Evolutionary conservation across 2,329 filamentous ascomycete species (phyloP), one percentile per base, ranked within the genome.

Genomic region (Huntiella omanensis): DNA sequence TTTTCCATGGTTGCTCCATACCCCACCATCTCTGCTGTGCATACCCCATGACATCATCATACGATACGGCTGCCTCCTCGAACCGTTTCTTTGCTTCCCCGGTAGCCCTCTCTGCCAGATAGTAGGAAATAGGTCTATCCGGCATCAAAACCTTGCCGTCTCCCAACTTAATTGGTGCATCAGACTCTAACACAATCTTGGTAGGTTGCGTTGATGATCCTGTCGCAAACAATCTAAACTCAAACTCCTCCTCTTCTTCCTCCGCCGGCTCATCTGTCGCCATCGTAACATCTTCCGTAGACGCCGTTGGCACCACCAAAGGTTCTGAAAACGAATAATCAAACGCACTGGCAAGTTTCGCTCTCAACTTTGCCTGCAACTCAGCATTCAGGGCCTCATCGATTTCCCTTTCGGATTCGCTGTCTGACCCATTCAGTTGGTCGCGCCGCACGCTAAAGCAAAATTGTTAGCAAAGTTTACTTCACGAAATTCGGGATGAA

Each of bases 1-100:
- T 71, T 47, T 66, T 66, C 75, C 75, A 79, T 1, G 74, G 73
- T 52, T 72, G 62, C 56, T 77, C 73, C 37, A 73, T 57, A 0
- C 74, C 75, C 73, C 73, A 77, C 5, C 63, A 62, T 46, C 66
- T 61, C 53, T 56, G 58, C 40, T 53, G 55, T n/a, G 66, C 65
- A 50, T 63, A 59, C 16, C 54, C 54, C 2, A 70, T 44, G 11
- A 80, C 57, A 11, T 71, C 65, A n/a, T 70, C 67, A 4, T 66
- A 68, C 28, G 58, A 67, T 8, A 79, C 59, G 2, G 75, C 70
- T 3, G 64, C 62, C 17, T 40, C 33, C 6, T 49, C 40, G 22
- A 49, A 49, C 34, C 46, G 42, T 28, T 41, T 32, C 40, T 56
- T 60, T 53, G 61, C 55, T 40, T 60, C 55, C 0, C 58, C 54